Conservation (phyloP, 306 rosid genomes). For the Alnus glutinosa region DNA sequence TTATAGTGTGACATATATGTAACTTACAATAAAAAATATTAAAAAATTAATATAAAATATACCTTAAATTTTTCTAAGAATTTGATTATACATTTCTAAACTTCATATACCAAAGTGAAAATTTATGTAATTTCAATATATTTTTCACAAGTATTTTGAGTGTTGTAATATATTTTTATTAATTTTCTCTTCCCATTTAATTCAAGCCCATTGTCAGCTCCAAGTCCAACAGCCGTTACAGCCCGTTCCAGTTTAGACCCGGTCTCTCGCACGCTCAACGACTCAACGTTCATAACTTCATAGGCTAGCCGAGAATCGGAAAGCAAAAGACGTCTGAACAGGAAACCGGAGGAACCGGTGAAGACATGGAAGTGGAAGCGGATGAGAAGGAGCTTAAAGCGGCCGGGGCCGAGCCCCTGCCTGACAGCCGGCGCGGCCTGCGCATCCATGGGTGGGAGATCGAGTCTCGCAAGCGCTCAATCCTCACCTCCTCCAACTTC, state of each 20-base stretch:
- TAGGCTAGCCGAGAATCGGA: not conserved
- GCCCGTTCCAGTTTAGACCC: not conserved
- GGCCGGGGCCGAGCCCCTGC: conserved; percentile 74
- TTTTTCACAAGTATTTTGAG: too few relatives aligned
- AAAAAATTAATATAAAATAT: too few relatives aligned
- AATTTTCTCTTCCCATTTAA: too few relatives aligned
- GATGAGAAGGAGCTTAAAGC: conserved; percentile 80
- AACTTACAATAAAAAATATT: too few relatives aligned
- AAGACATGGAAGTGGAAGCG: conserved; percentile 61
- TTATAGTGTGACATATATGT: too few relatives aligned
- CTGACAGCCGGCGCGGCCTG: conserved; percentile 65
- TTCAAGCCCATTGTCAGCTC: not conserved
- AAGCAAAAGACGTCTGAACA: not conserved
- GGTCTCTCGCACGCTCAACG: not conserved
- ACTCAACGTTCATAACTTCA: not conserved
- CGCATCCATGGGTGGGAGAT: conserved; percentile 86
- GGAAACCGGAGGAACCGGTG: not conserved
- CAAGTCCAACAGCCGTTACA: not conserved
- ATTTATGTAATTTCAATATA: too few relatives aligned
- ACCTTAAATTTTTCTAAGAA: too few relatives aligned
- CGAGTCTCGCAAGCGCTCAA: conserved; percentile 67
- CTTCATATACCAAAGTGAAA: too few relatives aligned
- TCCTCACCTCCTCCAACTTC: conserved; percentile 65
- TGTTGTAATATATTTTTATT: too few relatives aligned
- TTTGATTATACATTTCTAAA: too few relatives aligned